Conservation (phyloP, 345 rosid genomes). For the Acer yangbiense region DNA sequence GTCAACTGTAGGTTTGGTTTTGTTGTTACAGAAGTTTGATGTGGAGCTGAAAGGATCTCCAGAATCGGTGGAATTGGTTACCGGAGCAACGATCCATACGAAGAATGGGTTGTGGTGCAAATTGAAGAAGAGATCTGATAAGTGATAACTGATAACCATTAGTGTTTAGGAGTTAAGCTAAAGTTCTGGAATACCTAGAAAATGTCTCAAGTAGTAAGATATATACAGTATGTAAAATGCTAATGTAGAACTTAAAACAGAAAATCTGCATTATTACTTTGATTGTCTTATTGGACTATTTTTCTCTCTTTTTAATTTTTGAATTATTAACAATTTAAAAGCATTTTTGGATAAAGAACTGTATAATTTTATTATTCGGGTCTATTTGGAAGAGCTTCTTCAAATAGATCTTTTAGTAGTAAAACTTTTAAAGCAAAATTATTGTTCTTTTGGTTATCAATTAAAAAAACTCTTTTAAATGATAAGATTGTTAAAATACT, state of each 20-base stretch:
- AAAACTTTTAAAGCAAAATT: too few species aligned
- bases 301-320: too few species aligned
- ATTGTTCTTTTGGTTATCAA: too few species aligned
- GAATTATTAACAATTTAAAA: too few species aligned
- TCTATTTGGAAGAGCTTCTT: too few species aligned
- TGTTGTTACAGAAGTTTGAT: conserved; percentile 76
- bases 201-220: neutral
- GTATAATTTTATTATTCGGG: too few species aligned
- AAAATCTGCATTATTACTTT: neutral
- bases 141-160: conserved; percentile 16
- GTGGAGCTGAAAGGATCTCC: conserved; percentile 72
- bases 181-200: too few species aligned
- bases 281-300: neutral
- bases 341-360: too few species aligned
- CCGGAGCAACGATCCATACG: conserved; percentile 90
- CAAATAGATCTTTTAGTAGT: too few species aligned
- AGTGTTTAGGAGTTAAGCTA: neutral
- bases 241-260: neutral
- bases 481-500: too few species aligned
- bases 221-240: neutral
- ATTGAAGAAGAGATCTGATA: conserved; percentile 55
- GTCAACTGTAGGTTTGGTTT: conserved; percentile 71
- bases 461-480: too few species aligned
- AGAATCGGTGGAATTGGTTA: conserved; percentile 76
- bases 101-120: conserved; percentile 89